Percentiles rank a stretch among this genome's conserved stretches.
These are phyloP conservation scores for Trametes punicea DNA, from an alignment of 768 basidiomycete species.

Conservation along the genomic window DNA sequence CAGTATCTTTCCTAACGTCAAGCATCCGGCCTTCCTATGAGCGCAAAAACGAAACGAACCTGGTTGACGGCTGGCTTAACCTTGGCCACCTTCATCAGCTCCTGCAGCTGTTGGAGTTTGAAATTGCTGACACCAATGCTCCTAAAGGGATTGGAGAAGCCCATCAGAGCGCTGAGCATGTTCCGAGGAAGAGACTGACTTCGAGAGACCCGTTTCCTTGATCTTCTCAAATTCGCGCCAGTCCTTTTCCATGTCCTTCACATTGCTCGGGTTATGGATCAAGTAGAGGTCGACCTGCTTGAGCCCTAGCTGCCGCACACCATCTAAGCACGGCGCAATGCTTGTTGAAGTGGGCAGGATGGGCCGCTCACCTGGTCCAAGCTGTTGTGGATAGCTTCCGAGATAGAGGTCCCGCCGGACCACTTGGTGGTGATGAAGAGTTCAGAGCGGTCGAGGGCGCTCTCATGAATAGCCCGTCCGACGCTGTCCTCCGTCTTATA, in stretches of 20 bases:
- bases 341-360: neutral
- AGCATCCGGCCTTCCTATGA: too few relatives aligned
- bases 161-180: neutral
- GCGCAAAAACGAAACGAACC: conserved; percentile 32
- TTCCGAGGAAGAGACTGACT: conserved; percentile 20
- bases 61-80: conserved; percentile 71
- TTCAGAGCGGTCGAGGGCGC: conserved; percentile 33
- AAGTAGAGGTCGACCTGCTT: conserved; percentile 68
- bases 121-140: conserved; percentile 78
- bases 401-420: conserved; percentile 34
- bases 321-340: neutral
- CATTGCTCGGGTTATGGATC: conserved; percentile 47
- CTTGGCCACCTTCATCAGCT: conserved; percentile 45
- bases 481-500: conserved; percentile 39
- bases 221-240: conserved; percentile 61
- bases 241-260: conserved; percentile 30
- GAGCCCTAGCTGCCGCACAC: conserved; percentile 49
- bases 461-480: conserved; percentile 35
- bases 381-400: conserved; percentile 43
- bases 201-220: conserved; percentile 40
- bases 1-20: conserved; percentile 44
- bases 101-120: conserved; percentile 46
- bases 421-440: conserved; percentile 49
- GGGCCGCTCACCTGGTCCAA: conserved; percentile 48
- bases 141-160: conserved; percentile 33